Evolutionary conservation across 163 green algal genomes (phyloP), one percentile per base, ranked within the genome.

Genomic region (Scenedesmus sp.): DNA sequence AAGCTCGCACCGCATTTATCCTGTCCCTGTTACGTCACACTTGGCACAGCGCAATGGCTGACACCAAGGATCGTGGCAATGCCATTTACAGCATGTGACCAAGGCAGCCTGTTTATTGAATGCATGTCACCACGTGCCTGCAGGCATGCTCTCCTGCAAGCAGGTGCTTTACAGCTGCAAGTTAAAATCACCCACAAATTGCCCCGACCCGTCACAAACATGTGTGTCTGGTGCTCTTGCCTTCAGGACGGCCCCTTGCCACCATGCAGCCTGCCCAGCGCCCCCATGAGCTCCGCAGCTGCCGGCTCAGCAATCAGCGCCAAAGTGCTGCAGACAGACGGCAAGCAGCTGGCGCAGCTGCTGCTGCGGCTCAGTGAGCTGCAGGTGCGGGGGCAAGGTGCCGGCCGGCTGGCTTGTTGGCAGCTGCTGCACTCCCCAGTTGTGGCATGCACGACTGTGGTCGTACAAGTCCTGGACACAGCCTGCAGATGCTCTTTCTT

Each of bases 321-420:
- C 81, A 92, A 85, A 46, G 79, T 88, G 60, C 64, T 93, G 73
- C 90, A 93, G 73, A 87, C 16, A 59, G 90, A 93, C 62, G 73
- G 56, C 54, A 26, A 56, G 10, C 83, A 90, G 90, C 67, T 93
- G 55, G 70, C 90, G 5, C 70, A 90, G 90, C 90, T 93, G 83
- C 84, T 93, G 73, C 23, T 67, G 15, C 73, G 55, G 59, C 90
- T 93, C 20, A 59, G 76, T 13, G 82, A 90, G 66, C 90, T 90
- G 67, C 82, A 93, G 57, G 70, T 79, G 70, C 18, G 70, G 1
- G 62, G 20, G 12, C 3, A 79, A 15, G 70, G 23, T 10, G 59
- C 70, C 13, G 18, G 70, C 23, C 46, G 70, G 2, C 7, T 23
- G 18, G 20, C 20, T 7, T 16, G 7, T 34, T 13, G 2, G 2